Evolutionary conservation across 371 early-diverging fungal genomes (phyloP).

Genomic region (Choanephora cucurbitarum): DNA sequence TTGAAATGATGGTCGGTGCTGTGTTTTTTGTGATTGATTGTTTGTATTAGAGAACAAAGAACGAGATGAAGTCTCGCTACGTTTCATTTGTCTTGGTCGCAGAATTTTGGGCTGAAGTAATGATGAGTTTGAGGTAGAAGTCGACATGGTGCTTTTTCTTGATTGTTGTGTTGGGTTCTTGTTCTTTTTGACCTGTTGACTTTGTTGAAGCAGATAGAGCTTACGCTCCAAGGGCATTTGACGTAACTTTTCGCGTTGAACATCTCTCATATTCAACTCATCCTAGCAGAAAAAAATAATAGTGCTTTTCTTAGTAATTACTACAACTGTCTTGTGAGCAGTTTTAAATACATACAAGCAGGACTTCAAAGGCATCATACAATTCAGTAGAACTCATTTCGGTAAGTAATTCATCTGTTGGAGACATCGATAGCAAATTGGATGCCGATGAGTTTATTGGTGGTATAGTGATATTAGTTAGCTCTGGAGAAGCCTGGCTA

Average conservation of each 20-base stretch:
- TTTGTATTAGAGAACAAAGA: slow-evolving; percentile 9
- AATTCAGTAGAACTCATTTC: slow-evolving; percentile 11
- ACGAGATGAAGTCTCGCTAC: slow-evolving; percentile 28
- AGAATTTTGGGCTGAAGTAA: slow-evolving; percentile 23
- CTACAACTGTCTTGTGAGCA: neutral
- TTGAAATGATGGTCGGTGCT: neutral
- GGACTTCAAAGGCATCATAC: slow-evolving; percentile 22
- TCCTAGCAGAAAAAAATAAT: slow-evolving; percentile 32
- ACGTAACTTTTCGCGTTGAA: slow-evolving; percentile 50
- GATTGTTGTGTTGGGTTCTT: slow-evolving; percentile 3
- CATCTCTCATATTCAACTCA: slow-evolving; percentile 63
- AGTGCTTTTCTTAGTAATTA: no score
- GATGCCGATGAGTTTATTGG: neutral
- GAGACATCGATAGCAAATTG: neutral
- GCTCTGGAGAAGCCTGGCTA: slow-evolving; percentile 7
- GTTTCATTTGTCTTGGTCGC: slow-evolving; percentile 27
- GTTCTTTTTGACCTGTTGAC: slow-evolving; percentile 45
- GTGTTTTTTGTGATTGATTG: neutral
- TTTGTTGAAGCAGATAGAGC: slow-evolving; percentile 53
- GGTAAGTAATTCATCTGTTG: neutral
- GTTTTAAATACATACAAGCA: slow-evolving; percentile 18
- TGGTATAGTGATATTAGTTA: slow-evolving; percentile 4
- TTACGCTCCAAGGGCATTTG: slow-evolving; percentile 53
- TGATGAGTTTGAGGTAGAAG: slow-evolving; percentile 23
- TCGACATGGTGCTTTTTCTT: slow-evolving; percentile 10